These are phyloP conservation scores for Penicillium pulvis DNA, from an alignment of 495 filamentous ascomycete genomes.

Conservation along the genomic window DNA sequence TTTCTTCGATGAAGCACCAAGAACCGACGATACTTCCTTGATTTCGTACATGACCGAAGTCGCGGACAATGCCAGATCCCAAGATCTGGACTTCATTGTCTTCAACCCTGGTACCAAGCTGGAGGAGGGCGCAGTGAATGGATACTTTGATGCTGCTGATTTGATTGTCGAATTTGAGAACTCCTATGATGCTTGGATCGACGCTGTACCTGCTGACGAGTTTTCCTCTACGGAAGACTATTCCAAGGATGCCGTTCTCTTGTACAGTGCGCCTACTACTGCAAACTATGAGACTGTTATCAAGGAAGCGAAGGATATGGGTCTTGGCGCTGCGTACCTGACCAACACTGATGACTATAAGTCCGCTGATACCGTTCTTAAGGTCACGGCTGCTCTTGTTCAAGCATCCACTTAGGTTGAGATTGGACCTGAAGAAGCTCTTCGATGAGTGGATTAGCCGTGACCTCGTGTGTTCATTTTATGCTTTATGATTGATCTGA, in stretches of 20 bases:
- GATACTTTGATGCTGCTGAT: conserved; percentile 23
- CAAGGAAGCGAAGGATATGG: conserved; percentile 18
- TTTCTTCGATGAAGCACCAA: conserved; percentile 51
- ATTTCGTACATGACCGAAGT: conserved; percentile 38
- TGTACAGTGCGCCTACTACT: conserved; percentile 18
- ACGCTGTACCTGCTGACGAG: conserved; percentile 7
- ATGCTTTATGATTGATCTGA: background rate
- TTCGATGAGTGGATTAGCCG: too few relatives aligned
- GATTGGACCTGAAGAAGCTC: background rate
- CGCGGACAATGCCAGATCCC: conserved; percentile 25
- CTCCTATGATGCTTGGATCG: conserved; percentile 22
- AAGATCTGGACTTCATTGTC: conserved; percentile 13
- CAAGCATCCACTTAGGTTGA: background rate
- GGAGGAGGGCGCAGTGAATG: conserved; percentile 7
- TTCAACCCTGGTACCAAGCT: conserved; percentile 28
- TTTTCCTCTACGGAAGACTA: conserved; percentile 9
- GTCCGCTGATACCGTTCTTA: conserved; percentile 11
- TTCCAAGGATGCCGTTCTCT: conserved; percentile 22
- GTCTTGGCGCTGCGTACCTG: conserved; percentile 28
- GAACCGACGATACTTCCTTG: conserved; percentile 25
- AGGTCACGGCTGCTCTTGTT: conserved; percentile 19
- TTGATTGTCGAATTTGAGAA: conserved; percentile 30
- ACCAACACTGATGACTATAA: conserved; percentile 21
- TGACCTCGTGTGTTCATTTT: background rate
- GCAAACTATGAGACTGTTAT: conserved; percentile 17